Conservation (phyloP, 768 basidiomycete genomes). For the Gymnopilus junonius region DNA sequence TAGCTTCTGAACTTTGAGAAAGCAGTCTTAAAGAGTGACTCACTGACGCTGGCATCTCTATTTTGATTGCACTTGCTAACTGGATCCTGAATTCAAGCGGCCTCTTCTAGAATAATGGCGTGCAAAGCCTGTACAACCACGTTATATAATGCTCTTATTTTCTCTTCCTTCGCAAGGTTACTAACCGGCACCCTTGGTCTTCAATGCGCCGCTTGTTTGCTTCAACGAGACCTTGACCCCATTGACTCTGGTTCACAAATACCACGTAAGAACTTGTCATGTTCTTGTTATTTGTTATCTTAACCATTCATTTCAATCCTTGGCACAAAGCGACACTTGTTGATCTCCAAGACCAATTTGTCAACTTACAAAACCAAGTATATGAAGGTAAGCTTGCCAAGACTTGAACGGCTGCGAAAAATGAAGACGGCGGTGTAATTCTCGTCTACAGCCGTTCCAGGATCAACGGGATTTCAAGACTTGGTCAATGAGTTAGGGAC, state of each 20-base stretch:
- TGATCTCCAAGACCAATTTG: constrained; percentile 25
- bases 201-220: not conserved
- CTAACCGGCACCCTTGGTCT: constrained; percentile 9
- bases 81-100: too few relatives aligned
- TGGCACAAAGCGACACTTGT: constrained; percentile 19
- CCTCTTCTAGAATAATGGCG: constrained; percentile 7
- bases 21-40: constrained; percentile 1
- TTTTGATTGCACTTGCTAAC: not conserved
- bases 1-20: not conserved
- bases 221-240: constrained; percentile 15
- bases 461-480: constrained; percentile 2
- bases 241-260: constrained; percentile 12
- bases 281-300: not conserved
- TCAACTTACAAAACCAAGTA: constrained; percentile 20
- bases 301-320: not conserved
- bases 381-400: constrained; percentile 16
- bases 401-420: not conserved
- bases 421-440: not conserved
- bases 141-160: constrained; percentile 7
- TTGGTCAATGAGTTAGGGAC: constrained; percentile 4
- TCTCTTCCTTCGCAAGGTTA: not conserved
- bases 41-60: not conserved
- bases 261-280: constrained; percentile 12
- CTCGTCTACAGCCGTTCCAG: constrained; percentile 8
- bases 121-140: constrained; percentile 2